These are phyloP conservation scores for Aspergillus felis DNA, from an alignment of 2,329 filamentous ascomycete species.

Conservation along the genomic window DNA sequence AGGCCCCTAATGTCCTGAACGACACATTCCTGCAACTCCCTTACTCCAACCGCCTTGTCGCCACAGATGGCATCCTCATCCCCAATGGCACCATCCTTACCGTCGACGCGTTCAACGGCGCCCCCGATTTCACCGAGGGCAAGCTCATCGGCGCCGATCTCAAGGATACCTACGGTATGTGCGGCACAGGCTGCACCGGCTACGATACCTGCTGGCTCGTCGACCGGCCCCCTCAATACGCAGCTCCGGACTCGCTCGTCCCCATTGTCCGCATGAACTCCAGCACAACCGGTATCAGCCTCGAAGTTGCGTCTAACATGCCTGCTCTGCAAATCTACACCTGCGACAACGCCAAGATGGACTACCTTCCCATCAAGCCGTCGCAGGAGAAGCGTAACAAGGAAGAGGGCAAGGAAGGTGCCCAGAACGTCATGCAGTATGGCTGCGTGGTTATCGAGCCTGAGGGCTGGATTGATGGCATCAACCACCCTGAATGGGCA, in stretches of 20 bases:
- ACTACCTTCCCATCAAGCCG: constrained; percentile 46
- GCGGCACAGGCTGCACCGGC: constrained; percentile 75
- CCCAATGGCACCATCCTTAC: constrained; percentile 72
- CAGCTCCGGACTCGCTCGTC: constrained; percentile 31
- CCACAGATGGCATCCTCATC: constrained; percentile 60
- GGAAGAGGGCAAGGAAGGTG: constrained; percentile 49
- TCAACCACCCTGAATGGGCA: constrained; percentile 88
- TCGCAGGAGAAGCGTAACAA: constrained; percentile 50
- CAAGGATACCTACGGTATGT: constrained; percentile 63
- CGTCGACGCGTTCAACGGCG: constrained; percentile 59
- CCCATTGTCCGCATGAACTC: constrained; percentile 59
- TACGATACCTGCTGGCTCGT: constrained; percentile 64
- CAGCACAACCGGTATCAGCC: constrained; percentile 71
- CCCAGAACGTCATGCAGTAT: constrained; percentile 56
- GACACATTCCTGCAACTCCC: constrained; percentile 45
- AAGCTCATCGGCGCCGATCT: constrained; percentile 75
- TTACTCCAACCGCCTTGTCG: constrained; percentile 43
- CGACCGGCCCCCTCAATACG: constrained; percentile 38
- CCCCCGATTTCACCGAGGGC: constrained; percentile 64
- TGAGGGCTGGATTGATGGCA: constrained; percentile 88
- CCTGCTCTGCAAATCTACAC: constrained; percentile 84
- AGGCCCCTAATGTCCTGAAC: constrained; percentile 40
- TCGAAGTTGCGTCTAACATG: constrained; percentile 81
- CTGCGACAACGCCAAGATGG: constrained; percentile 69
- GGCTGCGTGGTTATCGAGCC: constrained; percentile 89